Evolutionary conservation across 768 basidiomycete species (phyloP).

Genomic region (Gelatoporia subvermispora): DNA sequence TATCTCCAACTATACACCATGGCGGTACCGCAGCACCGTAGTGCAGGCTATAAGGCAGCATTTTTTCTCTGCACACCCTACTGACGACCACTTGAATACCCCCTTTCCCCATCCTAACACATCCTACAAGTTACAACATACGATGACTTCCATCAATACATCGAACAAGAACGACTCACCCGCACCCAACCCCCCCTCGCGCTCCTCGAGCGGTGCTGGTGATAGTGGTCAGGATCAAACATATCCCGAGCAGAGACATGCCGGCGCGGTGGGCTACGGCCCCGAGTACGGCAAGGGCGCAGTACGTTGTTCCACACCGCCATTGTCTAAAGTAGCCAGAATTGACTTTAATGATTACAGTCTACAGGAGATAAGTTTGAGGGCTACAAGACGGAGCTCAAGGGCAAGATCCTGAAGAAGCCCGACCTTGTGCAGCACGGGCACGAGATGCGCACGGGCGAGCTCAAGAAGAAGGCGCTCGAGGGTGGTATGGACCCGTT

Average conservation of each 20-base stretch:
- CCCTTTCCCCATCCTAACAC: no score
- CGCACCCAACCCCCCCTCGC: no score
- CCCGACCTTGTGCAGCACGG: slow-evolving; percentile 35
- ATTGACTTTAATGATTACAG: slow-evolving; percentile 8
- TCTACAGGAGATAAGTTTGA: slow-evolving; percentile 30
- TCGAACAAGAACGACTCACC: no score
- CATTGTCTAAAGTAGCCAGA: no score
- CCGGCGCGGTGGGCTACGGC: slow-evolving; percentile 38
- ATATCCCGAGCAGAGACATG: slow-evolving; percentile 37
- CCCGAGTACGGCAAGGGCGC: slow-evolving; percentile 29
- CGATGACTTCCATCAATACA: no score
- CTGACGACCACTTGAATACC: no score
- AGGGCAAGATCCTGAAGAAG: slow-evolving; percentile 35
- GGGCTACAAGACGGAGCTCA: slow-evolving; percentile 36
- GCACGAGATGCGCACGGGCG: slow-evolving; percentile 34
- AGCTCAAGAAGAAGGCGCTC: slow-evolving; percentile 33
- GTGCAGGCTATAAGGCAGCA: no score
- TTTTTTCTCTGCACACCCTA: no score
- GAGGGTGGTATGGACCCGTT: no score
- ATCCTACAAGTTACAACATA: no score
- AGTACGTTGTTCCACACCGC: slow-evolving; percentile 19
- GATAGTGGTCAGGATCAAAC: slow-evolving; percentile 9
- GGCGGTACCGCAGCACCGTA: no score
- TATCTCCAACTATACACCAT: background rate
- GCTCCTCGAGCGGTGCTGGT: background rate